These are phyloP conservation scores for Coelastrella sp. DNA, from an alignment of 139 green algal species.

Conservation along the genomic window DNA sequence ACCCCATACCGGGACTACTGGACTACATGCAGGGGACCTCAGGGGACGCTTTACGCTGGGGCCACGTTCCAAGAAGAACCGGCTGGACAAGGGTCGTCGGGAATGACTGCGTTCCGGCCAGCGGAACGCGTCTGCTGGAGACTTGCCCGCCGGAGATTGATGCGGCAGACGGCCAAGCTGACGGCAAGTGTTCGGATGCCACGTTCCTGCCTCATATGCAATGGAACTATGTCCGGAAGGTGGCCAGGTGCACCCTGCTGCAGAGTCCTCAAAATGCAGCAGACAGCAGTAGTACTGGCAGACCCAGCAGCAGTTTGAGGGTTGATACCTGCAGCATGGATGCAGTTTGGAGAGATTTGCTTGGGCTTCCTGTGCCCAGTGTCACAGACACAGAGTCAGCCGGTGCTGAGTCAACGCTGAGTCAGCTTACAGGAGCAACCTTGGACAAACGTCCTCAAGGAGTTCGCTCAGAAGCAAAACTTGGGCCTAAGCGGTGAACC, in stretches of 20 bases:
- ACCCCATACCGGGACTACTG: conserved; percentile 9
- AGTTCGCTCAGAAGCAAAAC: not conserved
- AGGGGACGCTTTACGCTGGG: not conserved
- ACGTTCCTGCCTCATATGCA: not conserved
- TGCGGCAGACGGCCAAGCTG: conserved; percentile 8
- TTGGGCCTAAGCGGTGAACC: not conserved
- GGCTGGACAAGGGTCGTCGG: not conserved
- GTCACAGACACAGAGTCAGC: not conserved
- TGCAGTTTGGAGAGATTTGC: conserved; percentile 2
- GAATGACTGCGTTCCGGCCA: not conserved
- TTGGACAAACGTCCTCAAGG: not conserved
- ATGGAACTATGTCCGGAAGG: not conserved
- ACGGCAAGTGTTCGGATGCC: not conserved
- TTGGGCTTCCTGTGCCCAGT: not conserved
- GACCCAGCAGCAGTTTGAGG: not conserved
- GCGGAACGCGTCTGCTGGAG: not conserved
- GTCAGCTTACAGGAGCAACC: not conserved
- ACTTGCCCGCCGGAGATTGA: conserved; percentile 18
- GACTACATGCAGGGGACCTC: not conserved
- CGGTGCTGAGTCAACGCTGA: too few species aligned
- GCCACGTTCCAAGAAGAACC: conserved; percentile 9
- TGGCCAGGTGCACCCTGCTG: conserved; percentile 1
- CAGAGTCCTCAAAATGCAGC: not conserved
- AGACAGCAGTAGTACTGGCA: not conserved
- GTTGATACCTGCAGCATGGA: not conserved